A percentile compares a stretch with the other conserved stretches of the same genome.
These are phyloP conservation scores for Primulina eburnea DNA, from an alignment of 257 asterid species.

Conservation along the genomic window DNA sequence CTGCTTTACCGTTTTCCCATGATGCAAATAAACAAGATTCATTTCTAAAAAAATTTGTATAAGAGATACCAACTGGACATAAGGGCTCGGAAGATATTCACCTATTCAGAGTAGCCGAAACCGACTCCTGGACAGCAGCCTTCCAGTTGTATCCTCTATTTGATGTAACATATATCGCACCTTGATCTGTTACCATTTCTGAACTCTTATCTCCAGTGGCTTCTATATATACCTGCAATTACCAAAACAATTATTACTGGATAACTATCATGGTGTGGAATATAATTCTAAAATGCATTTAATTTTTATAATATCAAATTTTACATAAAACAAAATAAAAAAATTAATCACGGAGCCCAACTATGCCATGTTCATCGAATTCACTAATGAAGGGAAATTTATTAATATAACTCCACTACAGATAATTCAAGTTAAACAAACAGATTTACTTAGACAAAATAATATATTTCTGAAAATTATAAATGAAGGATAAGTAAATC, in stretches of 20 bases:
- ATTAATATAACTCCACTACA: background rate
- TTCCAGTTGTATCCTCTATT: slow-evolving; percentile 97
- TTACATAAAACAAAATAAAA: background rate
- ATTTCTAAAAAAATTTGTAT: background rate
- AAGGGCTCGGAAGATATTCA: slow-evolving; percentile 31
- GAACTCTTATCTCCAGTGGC: slow-evolving; percentile 89
- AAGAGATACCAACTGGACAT: slow-evolving; percentile 8
- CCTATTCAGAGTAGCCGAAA: slow-evolving; percentile 97
- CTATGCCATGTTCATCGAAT: background rate
- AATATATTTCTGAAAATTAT: background rate
- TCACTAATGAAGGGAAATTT: background rate
- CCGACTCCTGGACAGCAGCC: slow-evolving; percentile 98
- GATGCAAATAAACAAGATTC: background rate
- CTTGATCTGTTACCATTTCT: slow-evolving; percentile 96
- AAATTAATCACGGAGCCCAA: background rate
- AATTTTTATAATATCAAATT: background rate
- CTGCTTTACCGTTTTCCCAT: background rate
- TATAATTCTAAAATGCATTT: background rate
- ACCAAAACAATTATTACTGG: slow-evolving; percentile 17
- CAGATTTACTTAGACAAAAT: background rate
- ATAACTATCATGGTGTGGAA: slow-evolving; percentile 9
- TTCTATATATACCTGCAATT: slow-evolving; percentile 69
- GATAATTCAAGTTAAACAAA: too few species aligned
- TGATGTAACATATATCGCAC: slow-evolving; percentile 86
- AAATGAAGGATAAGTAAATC: background rate